Base-by-base conservation (phyloP, 495 filamentous ascomycete genomes). In the Astrothelium macrocarpum region DNA sequence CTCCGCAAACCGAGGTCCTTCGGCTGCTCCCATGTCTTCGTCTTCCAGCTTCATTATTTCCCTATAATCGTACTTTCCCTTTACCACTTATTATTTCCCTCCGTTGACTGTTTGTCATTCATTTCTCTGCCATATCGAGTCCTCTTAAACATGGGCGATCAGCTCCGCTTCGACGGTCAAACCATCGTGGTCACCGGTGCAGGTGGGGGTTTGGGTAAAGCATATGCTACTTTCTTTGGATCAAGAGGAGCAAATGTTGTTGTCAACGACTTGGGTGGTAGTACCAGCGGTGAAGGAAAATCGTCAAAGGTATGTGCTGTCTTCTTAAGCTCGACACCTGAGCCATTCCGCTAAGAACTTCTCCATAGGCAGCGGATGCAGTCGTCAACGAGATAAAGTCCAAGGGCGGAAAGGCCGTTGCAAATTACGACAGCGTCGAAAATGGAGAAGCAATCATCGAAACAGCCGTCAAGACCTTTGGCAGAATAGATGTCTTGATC, bases 361-460 rank as follows among this genome's bases (percentile, higher is more conserved):
- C 67, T 75, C 65, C 43, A 20, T 65, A 95, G 90, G 90, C 93
- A 65, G 94, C 94, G 67, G 94, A 98, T 84, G 84, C 90, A 59
- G 94, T 98, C 26, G 94, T 98, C 73, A 81, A 96, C 67, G 91
- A 97, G 78, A 98, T 98, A 79, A 85, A 84, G 75, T 83, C 88
- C 71, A 87, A 87, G 53, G 95, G 94, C 72, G 95, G 94, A 74
- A 95, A 96, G 80, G 95, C 94, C 61, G 91, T 96, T 32, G 91
- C 95, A 73, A 97, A 96, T 82, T 98, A 98, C 80, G 87, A 97
- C 85, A 92, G 87, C 76, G 94, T 98, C 70, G 90, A 91, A 78
- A 82, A 94, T 72, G 94, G 94, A 67, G 95, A 97, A 43, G 85
- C 80, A 72, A 97, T 98, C 75, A 96, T 98, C 79, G 88, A 96